Evolutionary conservation across 1,284 basidiomycete genomes (phyloP), one percentile per base, ranked within the genome.

Genomic region (Neolentinus lepideus): DNA sequence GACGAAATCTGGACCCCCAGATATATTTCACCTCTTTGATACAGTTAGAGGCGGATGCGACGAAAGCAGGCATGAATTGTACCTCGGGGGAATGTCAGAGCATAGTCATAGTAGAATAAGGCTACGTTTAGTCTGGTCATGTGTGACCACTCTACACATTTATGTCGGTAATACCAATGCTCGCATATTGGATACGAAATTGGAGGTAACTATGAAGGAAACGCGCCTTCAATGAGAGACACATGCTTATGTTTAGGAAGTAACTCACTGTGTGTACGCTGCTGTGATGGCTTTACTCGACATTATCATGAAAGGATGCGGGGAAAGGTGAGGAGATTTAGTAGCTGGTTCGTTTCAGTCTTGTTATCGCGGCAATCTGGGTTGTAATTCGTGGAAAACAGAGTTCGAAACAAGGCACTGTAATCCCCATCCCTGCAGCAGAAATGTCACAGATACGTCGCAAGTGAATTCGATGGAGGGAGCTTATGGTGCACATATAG

Each of bases 101-200:
- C 52, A 56, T 72, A 71, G 58, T 71, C 70, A 43, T 65, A 73
- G 55, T 67, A 71, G 16, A 64, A 53, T 12, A 63, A 58, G 6
- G 61, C 62, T 64, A 36, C 45, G 31, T 9, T 25, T 21, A 14
- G 16, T 19, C n/a, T n/a, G n/a, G n/a, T n/a, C n/a, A n/a, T 36
- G n/a, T 50, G 45, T 3, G 19, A 26, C 22, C 2, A 19, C 8
- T 16, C 43, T 24, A 16, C 45, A 26, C n/a, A 19, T 2, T 11
- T 8, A 25, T 31, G 25, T 16, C 3, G 22, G 29, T 11, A 26
- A 11, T 45, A 69, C 69, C 64, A 9, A 71, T 62, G 55, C 67
- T 69, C 2, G 68, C 59, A 57, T 64, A 71, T 57, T 69, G 68
- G 11, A 69, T 63, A 2, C 60, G 57, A 50, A 65, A 66, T 52